A percentile compares a stretch with the other conserved stretches of the same genome.
These are phyloP conservation scores for Erysimum cheiri DNA, from an alignment of 441 rosid genomes.

Conservation along the genomic window DNA sequence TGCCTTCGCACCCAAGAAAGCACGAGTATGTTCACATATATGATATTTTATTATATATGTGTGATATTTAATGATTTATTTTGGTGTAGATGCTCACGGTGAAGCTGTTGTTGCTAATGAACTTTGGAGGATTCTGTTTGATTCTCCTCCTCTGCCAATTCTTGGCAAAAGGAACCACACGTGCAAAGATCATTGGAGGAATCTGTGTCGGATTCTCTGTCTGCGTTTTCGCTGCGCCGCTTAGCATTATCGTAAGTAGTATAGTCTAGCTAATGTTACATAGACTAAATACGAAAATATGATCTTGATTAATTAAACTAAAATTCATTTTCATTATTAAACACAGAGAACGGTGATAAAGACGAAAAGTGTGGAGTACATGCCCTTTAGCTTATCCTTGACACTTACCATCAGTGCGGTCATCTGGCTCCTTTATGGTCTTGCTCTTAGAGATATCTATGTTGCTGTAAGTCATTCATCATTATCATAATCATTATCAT, in stretches of 20 bases:
- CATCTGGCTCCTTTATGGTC: constrained; percentile 64
- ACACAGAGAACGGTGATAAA: constrained; percentile 59
- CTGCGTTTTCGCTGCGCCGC: constrained; percentile 66
- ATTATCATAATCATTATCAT: constrained; percentile 11
- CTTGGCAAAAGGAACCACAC: constrained; percentile 50
- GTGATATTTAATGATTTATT: neutral
- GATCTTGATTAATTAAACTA: constrained; percentile 1
- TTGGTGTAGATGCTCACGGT: constrained; percentile 52
- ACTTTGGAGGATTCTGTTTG: constrained; percentile 54
- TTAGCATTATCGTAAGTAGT: constrained; percentile 54
- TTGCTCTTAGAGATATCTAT: constrained; percentile 58
- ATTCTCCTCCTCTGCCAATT: constrained; percentile 52
- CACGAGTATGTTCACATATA: constrained; percentile 32
- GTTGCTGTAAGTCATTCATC: constrained; percentile 58
- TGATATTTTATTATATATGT: neutral
- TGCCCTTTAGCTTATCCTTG: constrained; percentile 63
- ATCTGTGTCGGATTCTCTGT: constrained; percentile 53
- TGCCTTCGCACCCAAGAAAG: constrained; percentile 44
- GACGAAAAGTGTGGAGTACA: constrained; percentile 71
- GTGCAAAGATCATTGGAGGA: constrained; percentile 57
- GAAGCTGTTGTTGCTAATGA: constrained; percentile 53
- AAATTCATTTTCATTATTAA: neutral
- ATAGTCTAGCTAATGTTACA: constrained; percentile 24
- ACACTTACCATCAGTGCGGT: constrained; percentile 61
- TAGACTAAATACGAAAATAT: constrained; percentile 2